Percentiles rank a stretch among this genome's conserved stretches.
These are phyloP conservation scores for Botrytis fabae DNA, from an alignment of 2,329 filamentous ascomycete genomes.

Conservation along the genomic window DNA sequence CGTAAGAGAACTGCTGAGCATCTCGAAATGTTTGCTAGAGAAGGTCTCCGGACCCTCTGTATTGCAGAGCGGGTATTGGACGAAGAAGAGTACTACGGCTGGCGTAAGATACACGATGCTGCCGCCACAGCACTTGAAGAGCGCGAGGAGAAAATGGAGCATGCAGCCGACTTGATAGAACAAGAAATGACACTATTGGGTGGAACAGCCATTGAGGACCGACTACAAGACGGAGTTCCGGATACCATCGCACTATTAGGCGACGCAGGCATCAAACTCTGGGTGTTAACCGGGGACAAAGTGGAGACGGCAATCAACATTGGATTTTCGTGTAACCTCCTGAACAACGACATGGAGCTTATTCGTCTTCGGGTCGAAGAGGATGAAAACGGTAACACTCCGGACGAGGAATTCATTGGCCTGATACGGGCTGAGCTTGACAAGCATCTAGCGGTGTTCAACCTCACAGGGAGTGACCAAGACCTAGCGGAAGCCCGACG, in stretches of 20 bases:
- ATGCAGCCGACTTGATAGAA: slow-evolving; percentile 86
- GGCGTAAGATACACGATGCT: slow-evolving; percentile 77
- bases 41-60: slow-evolving; percentile 91
- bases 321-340: slow-evolving; percentile 95
- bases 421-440: slow-evolving; percentile 61
- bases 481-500: slow-evolving; percentile 77
- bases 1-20: slow-evolving; percentile 85
- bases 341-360: slow-evolving; percentile 97
- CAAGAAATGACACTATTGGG: slow-evolving; percentile 84
- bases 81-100: slow-evolving; percentile 80
- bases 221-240: slow-evolving; percentile 92
- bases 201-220: slow-evolving; percentile 95
- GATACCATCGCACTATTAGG: slow-evolving; percentile 91
- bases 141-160: slow-evolving; percentile 90
- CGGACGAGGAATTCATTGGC: slow-evolving; percentile 47
- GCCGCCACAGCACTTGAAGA: slow-evolving; percentile 81
- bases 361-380: slow-evolving; percentile 78
- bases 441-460: slow-evolving; percentile 69
- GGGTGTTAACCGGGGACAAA: slow-evolving; percentile 98
- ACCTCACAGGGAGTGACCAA: slow-evolving; percentile 78
- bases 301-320: slow-evolving; percentile 99
- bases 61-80: slow-evolving; percentile 79
- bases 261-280: slow-evolving; percentile 94
- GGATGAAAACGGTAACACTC: slow-evolving; percentile 64
- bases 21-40: slow-evolving; percentile 92